These are phyloP conservation scores for Nicotiana obtusifolia DNA, from an alignment of 257 asterid species.

Conservation along the genomic window DNA sequence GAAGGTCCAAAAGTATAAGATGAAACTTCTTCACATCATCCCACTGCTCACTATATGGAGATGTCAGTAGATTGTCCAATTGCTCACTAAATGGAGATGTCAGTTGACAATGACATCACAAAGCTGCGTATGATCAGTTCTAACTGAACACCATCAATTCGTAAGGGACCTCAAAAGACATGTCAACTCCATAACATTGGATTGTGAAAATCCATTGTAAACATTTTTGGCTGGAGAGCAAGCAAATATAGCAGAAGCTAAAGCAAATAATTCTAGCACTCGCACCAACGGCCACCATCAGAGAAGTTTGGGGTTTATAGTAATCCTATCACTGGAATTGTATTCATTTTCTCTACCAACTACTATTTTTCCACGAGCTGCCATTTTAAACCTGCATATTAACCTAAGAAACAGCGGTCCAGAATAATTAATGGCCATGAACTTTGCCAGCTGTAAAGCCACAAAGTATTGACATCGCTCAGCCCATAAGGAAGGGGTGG, in stretches of 20 bases:
- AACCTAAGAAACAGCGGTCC: background rate
- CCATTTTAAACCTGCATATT: background rate
- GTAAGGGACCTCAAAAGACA: no score
- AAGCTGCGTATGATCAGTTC: no score
- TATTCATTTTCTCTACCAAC: background rate
- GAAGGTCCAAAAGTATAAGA: background rate
- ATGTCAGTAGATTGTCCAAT: background rate
- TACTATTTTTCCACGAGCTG: background rate
- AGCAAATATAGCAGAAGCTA: no score
- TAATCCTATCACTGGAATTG: background rate
- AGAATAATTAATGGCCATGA: background rate
- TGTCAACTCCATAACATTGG: no score
- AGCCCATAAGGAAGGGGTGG: no score
- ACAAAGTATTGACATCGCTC: background rate
- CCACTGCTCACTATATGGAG: background rate
- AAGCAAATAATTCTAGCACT: background rate
- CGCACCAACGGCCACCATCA: background rate
- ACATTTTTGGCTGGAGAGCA: no score
- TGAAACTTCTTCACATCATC: background rate
- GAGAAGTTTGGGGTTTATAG: background rate
- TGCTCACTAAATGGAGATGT: background rate
- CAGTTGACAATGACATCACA: background rate
- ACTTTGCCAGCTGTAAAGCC: background rate
- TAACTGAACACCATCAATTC: no score
- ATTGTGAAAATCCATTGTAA: no score